Evolutionary conservation across 108 stramenopile genomes (phyloP).

Genomic region (Fragilariopsis cylindrus): DNA sequence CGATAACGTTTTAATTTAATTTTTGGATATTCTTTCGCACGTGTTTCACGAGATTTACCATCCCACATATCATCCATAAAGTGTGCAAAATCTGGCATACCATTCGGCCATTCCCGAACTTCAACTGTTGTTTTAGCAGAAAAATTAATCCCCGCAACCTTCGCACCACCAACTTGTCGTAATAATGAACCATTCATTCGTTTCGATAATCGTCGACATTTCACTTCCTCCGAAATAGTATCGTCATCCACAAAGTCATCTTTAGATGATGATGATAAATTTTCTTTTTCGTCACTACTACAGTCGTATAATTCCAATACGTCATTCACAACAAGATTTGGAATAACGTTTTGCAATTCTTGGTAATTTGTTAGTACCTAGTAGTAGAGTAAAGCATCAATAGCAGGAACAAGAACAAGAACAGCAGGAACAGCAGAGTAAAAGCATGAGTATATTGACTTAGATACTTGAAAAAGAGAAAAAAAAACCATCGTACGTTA

Average conservation of each 20-base stretch:
- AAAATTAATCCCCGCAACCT: conserved; percentile 87
- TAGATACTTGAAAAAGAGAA: not conserved
- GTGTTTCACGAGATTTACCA: conserved; percentile 59
- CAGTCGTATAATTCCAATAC: conserved; percentile 58
- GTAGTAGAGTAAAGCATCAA: not conserved
- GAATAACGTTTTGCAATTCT: conserved; percentile 77
- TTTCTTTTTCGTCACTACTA: not conserved
- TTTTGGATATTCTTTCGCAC: conserved; percentile 50
- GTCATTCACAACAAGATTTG: conserved; percentile 84
- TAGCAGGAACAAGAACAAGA: not conserved
- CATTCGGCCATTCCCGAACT: conserved; percentile 85
- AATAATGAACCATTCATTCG: conserved; percentile 76
- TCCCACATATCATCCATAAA: conserved; percentile 65
- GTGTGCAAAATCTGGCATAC: conserved; percentile 81
- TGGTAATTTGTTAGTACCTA: conserved; percentile 75
- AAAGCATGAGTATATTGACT: not conserved
- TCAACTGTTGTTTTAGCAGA: conserved; percentile 80
- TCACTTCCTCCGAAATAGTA: conserved; percentile 40
- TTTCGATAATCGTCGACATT: conserved; percentile 53
- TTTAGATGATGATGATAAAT: not conserved
- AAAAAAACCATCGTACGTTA: conserved; percentile 3
- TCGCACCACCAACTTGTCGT: conserved; percentile 86
- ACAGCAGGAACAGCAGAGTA: not conserved
- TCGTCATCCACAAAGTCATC: conserved; percentile 23
- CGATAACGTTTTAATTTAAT: conserved; percentile 63